phyloP scores from a whole-genome alignment of 331 rosid species.

The Quercus lobata region DNA sequence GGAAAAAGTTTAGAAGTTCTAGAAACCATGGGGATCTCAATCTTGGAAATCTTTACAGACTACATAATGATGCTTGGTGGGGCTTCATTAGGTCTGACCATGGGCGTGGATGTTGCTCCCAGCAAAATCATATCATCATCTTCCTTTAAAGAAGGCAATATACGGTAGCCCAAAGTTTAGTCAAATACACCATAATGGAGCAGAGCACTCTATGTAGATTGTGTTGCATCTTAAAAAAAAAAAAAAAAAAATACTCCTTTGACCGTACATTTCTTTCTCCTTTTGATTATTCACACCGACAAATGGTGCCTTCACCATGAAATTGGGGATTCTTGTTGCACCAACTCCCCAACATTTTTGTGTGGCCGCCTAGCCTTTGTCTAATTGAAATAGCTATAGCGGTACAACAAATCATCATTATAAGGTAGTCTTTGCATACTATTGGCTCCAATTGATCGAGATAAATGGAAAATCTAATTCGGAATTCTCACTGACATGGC shows the following conservation, averaged over 20 bases:
- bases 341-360: constrained; percentile 4
- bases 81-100: neutral
- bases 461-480: too few relatives aligned
- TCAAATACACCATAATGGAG: neutral
- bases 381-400: neutral
- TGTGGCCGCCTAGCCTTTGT: neutral
- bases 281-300: neutral
- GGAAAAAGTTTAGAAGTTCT: neutral
- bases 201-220: neutral
- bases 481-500: too few relatives aligned
- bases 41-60: neutral
- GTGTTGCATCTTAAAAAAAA: neutral
- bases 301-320: neutral
- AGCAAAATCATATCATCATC: neutral
- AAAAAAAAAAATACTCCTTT: neutral
- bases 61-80: neutral
- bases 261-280: neutral
- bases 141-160: neutral
- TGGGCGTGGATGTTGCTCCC: neutral
- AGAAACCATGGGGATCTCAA: neutral
- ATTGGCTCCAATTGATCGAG: too few relatives aligned
- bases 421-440: too few relatives aligned
- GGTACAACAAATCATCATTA: too few relatives aligned
- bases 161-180: neutral
- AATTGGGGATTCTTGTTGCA: constrained; percentile 9